Percentiles rank a stretch among this genome's conserved stretches.
These are phyloP conservation scores for Apiospora rasikravindrae DNA, from an alignment of 2,329 filamentous ascomycete species.

Conservation along the genomic window DNA sequence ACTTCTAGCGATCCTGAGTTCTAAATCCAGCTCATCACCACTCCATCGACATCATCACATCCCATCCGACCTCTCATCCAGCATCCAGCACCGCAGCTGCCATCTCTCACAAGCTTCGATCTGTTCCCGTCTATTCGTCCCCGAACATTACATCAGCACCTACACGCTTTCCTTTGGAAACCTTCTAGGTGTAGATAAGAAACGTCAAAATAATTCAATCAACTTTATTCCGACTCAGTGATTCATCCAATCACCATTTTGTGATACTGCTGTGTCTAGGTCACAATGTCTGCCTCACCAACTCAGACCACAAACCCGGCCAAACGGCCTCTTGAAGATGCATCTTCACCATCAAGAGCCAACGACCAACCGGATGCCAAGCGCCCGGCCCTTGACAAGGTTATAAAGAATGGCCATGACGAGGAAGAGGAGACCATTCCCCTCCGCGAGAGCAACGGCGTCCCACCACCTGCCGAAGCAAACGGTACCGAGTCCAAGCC, in stretches of 20 bases:
- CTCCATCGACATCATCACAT: constrained; percentile 21
- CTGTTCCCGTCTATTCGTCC: constrained; percentile 37
- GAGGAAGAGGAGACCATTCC: constrained; percentile 56
- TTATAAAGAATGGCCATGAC: constrained; percentile 66
- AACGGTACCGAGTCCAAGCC: constrained; percentile 42
- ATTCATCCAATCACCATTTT: constrained; percentile 37
- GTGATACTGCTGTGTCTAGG: constrained; percentile 40
- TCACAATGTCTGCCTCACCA: constrained; percentile 76
- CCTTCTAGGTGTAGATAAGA: constrained; percentile 85
- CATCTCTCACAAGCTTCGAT: constrained; percentile 37
- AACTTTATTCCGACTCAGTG: constrained; percentile 44
- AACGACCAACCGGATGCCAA: constrained; percentile 97
- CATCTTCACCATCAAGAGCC: constrained; percentile 89
- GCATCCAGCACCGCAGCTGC: constrained; percentile 29
- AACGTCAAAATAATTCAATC: constrained; percentile 54
- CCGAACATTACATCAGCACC: constrained; percentile 78
- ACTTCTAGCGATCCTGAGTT: constrained; percentile 23
- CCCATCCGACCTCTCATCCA: constrained; percentile 31
- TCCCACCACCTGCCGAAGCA: constrained; percentile 48
- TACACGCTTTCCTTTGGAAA: constrained; percentile 93
- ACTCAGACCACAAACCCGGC: constrained; percentile 69
- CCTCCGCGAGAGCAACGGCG: constrained; percentile 46
- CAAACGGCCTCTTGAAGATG: constrained; percentile 96
- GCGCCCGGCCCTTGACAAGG: constrained; percentile 93
- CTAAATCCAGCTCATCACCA: constrained; percentile 22